Evolutionary conservation across 192 early-diverging fungal genomes (phyloP), one percentile per base, ranked within the genome.

Genomic region (Umbelopsis ramanniana): DNA sequence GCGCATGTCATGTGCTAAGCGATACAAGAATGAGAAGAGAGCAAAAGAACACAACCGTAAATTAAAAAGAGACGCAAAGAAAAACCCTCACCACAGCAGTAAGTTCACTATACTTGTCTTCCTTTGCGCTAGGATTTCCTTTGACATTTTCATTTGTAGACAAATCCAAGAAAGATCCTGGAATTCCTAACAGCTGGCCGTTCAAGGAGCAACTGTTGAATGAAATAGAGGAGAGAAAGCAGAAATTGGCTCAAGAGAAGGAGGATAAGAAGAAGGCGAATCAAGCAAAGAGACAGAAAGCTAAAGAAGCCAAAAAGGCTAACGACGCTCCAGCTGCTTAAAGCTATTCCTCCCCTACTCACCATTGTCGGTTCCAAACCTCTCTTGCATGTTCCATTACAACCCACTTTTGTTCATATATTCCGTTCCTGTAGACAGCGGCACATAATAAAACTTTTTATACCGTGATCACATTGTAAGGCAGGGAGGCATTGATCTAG

Each of bases 41-140:
- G 83, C 87, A 23, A 76, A 76, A 33, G 87, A 90, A 71, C 88
- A 89, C 76, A 79, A 84, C 55, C 81, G 87, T 48, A 89, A 90
- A 70, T 73, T 81, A 54, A 79, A 77, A 68, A 88, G 75, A 70
- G 81, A 81, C 38, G 78, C 81, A 53, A 90, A 85, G 79, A 77
- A 73, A 35, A 82, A 79, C 68, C 82, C 85, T 29, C 85, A 84
- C 22, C 45, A 54, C 11, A 68, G 71, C 29, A 79, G 79, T 81
- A 73, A 72, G 71, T 69, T 15, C 8, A 12, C 1, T n/a, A 26
- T 4, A 14, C n/a, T 22, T 15, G 33, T 35, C 52, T 23, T 24
- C 24, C 52, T 0, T 7, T 14, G 10, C 29, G 45, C 9, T 17
- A 17, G 7, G 6, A 35, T 15, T 22, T 21, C 26, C 57, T 46